phyloP scores from a whole-genome alignment of 1,139 yeast species.

The Scheffersomyces parashehatae region DNA sequence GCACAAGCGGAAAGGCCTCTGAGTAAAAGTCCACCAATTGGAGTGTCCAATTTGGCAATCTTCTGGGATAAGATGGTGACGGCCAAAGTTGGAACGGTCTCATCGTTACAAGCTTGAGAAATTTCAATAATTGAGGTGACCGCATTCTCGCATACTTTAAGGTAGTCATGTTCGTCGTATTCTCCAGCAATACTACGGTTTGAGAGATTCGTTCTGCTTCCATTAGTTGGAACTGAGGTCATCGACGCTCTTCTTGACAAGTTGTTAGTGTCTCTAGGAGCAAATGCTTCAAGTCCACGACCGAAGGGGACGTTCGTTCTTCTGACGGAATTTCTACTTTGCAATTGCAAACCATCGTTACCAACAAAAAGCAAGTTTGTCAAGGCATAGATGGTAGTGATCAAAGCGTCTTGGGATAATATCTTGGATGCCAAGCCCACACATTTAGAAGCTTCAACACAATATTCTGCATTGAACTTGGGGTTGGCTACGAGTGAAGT shows the following conservation, averaged over 20 bases:
- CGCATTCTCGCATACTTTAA: slow-evolving; percentile 56
- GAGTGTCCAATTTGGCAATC: slow-evolving; percentile 25
- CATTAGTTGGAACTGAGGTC: slow-evolving; percentile 12
- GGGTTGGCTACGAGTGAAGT: slow-evolving; percentile 53
- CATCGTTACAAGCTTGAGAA: slow-evolving; percentile 68
- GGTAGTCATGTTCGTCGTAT: slow-evolving; percentile 32
- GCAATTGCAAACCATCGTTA: slow-evolving; percentile 31
- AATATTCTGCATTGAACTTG: slow-evolving; percentile 28
- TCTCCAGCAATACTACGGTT: slow-evolving; percentile 10
- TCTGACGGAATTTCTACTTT: slow-evolving; percentile 26
- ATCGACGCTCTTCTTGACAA: slow-evolving; percentile 20
- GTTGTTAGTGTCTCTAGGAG: background rate
- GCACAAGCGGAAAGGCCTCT: slow-evolving; percentile 62
- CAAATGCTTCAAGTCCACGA: slow-evolving; percentile 2
- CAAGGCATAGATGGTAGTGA: slow-evolving; percentile 83
- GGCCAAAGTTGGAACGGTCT: slow-evolving; percentile 75
- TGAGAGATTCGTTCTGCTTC: slow-evolving; percentile 8
- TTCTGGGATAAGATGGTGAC: slow-evolving; percentile 85
- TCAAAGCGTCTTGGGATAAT: slow-evolving; percentile 74
- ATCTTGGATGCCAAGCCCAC: slow-evolving; percentile 49
- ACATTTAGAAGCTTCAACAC: slow-evolving; percentile 35
- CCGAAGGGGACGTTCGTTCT: slow-evolving; percentile 14
- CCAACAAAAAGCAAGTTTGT: slow-evolving; percentile 71
- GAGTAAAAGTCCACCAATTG: slow-evolving; percentile 45
- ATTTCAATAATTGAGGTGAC: slow-evolving; percentile 73